phyloP scores from a whole-genome alignment of 1,284 basidiomycete species.

The Moesziomyces parantarcticus region DNA sequence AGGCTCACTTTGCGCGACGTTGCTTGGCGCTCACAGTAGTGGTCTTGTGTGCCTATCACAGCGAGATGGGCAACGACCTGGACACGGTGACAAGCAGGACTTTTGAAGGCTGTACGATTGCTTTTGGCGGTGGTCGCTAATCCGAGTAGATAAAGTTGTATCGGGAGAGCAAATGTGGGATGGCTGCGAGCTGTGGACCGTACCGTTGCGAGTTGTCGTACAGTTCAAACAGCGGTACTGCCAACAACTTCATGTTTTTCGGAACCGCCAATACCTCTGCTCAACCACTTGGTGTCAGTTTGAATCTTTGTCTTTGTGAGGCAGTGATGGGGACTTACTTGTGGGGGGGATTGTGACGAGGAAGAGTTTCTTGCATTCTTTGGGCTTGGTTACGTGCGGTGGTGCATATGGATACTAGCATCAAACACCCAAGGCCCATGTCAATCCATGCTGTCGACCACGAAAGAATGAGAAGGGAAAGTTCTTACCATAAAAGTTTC shows the following conservation, averaged over 20 bases:
- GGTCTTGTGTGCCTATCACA: no score
- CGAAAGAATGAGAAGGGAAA: not conserved
- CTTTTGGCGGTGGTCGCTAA: not conserved
- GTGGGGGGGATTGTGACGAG: conserved; percentile 92
- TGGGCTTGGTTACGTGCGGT: conserved; percentile 94
- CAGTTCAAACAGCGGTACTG: conserved; percentile 91
- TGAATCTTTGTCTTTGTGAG: no score
- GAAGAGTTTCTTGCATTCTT: conserved; percentile 97
- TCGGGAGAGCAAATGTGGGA: conserved; percentile 91
- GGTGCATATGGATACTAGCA: conserved; percentile 93
- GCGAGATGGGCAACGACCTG: not conserved
- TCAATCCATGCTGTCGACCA: not conserved
- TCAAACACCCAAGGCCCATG: not conserved
- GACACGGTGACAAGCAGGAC: not conserved
- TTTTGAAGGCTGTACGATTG: not conserved
- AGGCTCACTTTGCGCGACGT: no score
- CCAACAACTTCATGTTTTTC: conserved; percentile 96
- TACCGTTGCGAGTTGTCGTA: conserved; percentile 95
- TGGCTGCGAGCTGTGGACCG: conserved; percentile 90
- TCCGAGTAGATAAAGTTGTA: conserved; percentile 70
- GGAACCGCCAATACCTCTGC: conserved; percentile 93
- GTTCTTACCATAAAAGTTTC: conserved; percentile 93
- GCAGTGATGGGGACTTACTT: conserved; percentile 73
- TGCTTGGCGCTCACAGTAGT: no score
- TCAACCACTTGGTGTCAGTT: no score